A percentile compares a stretch with the other conserved stretches of the same genome.
These are phyloP conservation scores for Lipomyces orientalis DNA, from an alignment of 805 yeast species.

Conservation along the genomic window DNA sequence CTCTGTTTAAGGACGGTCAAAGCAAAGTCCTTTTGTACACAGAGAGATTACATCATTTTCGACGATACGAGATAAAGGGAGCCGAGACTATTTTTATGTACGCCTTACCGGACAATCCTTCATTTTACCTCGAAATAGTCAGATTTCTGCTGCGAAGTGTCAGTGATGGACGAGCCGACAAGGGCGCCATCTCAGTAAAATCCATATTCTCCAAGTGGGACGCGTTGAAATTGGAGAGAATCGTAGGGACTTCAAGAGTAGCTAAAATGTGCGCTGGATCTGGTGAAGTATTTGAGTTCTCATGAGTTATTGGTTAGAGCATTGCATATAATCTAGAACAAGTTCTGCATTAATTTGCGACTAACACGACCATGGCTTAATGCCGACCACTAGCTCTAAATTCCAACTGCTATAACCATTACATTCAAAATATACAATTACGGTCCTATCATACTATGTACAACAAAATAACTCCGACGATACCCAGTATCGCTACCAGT, in stretches of 20 bases:
- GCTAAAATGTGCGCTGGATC: conserved; percentile 71
- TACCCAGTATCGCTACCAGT: not conserved
- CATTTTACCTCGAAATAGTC: conserved; percentile 78
- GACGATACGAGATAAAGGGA: conserved; percentile 83
- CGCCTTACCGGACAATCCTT: conserved; percentile 82
- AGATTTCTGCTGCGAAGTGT: conserved; percentile 63
- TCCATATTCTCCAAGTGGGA: conserved; percentile 80
- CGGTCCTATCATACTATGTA: not conserved
- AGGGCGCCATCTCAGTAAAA: conserved; percentile 60
- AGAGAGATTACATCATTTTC: conserved; percentile 90
- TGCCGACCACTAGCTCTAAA: no score
- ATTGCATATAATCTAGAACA: conserved; percentile 8
- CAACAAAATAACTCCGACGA: not conserved
- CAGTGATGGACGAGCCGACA: conserved; percentile 54
- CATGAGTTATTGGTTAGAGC: conserved; percentile 31
- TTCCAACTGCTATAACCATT: not conserved
- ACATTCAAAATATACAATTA: not conserved
- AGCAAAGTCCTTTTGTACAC: conserved; percentile 81
- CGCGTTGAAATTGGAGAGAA: conserved; percentile 73
- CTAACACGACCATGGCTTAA: not conserved
- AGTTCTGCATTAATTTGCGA: not conserved
- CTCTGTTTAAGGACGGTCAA: conserved; percentile 67
- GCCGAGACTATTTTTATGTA: conserved; percentile 83
- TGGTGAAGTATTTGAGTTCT: conserved; percentile 77
- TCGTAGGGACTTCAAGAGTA: conserved; percentile 80